Evolutionary conservation across 768 basidiomycete genomes (phyloP), one percentile per base, ranked within the genome.

Genomic region (Amyloporia xantha): DNA sequence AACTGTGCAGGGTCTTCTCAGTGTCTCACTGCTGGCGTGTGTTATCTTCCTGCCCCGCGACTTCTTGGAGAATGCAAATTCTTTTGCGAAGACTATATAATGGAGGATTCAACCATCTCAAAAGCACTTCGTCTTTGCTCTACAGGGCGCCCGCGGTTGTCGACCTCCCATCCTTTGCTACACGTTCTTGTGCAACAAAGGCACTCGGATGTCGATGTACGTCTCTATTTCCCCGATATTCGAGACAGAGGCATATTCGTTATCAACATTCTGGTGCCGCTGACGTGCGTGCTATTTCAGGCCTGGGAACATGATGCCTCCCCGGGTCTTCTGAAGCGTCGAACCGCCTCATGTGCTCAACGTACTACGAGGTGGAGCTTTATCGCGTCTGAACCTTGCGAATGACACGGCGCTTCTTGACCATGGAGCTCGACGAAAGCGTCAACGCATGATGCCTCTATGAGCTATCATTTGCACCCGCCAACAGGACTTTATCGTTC

Each of bases 21-120:
- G 30, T 33, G 30, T 15, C 15, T 7, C 30, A 33, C 30, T 33
- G 15, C 9, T 33, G 9, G 15, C 15, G 15, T 15, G 15, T 15
- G 15, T 7, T 7, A 33, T 15, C 9, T 33, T 15, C 15, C 15
- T 15, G 30, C 30, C 30, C 15, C 30, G 30, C 30, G 30, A 33
- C 30, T 7, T 7, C 15, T 33, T 15, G 30, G 30, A 33, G 9
- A 15, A 62, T 62, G 61, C 55, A 58, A 49, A 45, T 60, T 46
- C 57, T 60, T 47, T 39, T 54, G 24, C 61, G 61, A 46, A 53
- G 61, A 39, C 56, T 62, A 36, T 62, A 62, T 53, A 62, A 62
- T 52, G 61, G 61, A 52, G 61, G 61, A 41, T 62, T 62, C 57
- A 60, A 62, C 57, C 61, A 62, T 39, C 61, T 62, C 59, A 60